These are phyloP conservation scores for Russula lepida DNA, from an alignment of 768 basidiomycete species.

Conservation along the genomic window DNA sequence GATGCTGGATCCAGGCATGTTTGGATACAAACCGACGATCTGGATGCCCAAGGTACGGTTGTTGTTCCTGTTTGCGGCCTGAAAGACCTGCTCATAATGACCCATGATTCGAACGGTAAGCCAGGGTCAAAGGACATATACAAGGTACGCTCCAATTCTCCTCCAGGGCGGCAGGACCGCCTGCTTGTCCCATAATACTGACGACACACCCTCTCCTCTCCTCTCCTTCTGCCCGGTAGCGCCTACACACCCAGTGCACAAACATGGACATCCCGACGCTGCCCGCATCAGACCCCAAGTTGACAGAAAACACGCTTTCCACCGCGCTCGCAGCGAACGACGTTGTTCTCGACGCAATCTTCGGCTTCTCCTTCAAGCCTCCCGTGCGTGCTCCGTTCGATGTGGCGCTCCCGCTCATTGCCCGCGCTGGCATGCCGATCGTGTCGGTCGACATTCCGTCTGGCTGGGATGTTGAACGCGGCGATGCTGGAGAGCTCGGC, in stretches of 20 bases:
- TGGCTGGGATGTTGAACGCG: conserved; percentile 91
- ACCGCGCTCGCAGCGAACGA: conserved; percentile 52
- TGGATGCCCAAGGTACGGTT: conserved; percentile 83
- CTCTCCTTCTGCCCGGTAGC: conserved; percentile 32
- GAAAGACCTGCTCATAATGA: neutral
- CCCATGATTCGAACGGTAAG: conserved; percentile 31
- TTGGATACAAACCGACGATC: conserved; percentile 81
- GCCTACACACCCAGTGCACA: conserved; percentile 76
- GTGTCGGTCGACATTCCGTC: conserved; percentile 95
- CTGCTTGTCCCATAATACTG: neutral
- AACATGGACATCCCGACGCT: conserved; percentile 82
- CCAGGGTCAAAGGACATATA: conserved; percentile 93
- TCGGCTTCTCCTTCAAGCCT: conserved; percentile 94
- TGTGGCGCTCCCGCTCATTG: conserved; percentile 56
- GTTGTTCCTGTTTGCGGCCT: neutral
- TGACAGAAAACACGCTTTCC: conserved; percentile 32
- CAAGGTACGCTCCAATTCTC: conserved; percentile 37
- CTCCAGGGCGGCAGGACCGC: neutral
- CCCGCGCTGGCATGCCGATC: conserved; percentile 62
- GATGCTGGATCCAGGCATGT: conserved; percentile 52
- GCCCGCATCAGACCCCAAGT: conserved; percentile 34
- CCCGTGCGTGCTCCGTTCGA: conserved; percentile 89
- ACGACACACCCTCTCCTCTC: too few species aligned
- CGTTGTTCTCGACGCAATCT: conserved; percentile 90
- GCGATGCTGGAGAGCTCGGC: conserved; percentile 34